These are phyloP conservation scores for Hibiscus tridactylites DNA, from an alignment of 345 rosid species.

Conservation along the genomic window DNA sequence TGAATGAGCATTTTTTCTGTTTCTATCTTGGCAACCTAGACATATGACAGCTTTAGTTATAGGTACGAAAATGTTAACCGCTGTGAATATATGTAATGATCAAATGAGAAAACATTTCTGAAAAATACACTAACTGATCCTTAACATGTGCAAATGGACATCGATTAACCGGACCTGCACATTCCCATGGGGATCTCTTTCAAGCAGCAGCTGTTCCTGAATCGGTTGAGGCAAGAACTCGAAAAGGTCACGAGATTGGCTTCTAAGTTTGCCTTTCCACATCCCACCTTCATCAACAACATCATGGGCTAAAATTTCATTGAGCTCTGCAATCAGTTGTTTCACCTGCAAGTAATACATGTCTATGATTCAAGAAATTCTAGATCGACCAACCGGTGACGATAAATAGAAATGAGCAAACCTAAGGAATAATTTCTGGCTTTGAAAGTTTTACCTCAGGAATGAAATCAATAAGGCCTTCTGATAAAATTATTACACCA, in stretches of 20 bases:
- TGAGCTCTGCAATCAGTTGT: slow-evolving; percentile 77
- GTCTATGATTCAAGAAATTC: not conserved
- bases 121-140: not conserved
- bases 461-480: slow-evolving; percentile 94
- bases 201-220: slow-evolving; percentile 87
- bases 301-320: slow-evolving; percentile 81
- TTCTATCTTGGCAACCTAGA: slow-evolving; percentile 90
- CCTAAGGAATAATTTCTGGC: not conserved
- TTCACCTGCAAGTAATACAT: slow-evolving; percentile 50
- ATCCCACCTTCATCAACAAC: slow-evolving; percentile 64
- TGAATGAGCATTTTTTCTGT: slow-evolving; percentile 98
- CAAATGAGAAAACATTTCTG: not conserved
- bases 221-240: slow-evolving; percentile 73
- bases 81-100: not conserved
- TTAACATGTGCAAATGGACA: not conserved
- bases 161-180: slow-evolving; percentile 4
- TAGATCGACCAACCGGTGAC: not conserved
- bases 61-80: too few species aligned
- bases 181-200: slow-evolving; percentile 95
- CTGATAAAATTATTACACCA: slow-evolving; percentile 87
- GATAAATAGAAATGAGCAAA: not conserved
- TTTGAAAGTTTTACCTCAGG: slow-evolving; percentile 56
- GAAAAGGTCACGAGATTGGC: slow-evolving; percentile 59
- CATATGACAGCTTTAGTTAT: not conserved
- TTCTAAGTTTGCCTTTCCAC: slow-evolving; percentile 78